Evolutionary conservation across 306 rosid species (phyloP).

Genomic region (Fagus sylvatica): DNA sequence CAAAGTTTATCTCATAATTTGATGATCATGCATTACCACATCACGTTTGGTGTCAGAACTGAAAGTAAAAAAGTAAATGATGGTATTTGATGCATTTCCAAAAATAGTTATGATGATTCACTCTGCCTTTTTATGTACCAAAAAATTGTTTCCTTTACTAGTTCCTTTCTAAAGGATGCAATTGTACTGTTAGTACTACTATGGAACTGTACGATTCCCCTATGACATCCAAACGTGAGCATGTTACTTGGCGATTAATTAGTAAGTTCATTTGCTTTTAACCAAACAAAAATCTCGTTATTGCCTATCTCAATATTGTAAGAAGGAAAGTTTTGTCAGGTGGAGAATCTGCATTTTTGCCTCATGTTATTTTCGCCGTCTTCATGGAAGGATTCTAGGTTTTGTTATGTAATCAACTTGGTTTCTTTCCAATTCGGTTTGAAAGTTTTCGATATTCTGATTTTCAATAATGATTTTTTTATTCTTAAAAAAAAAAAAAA

Average conservation of each 20-base stretch:
- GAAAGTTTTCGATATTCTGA: no score
- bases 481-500: no score
- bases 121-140: not conserved
- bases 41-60: no score
- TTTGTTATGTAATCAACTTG: no score
- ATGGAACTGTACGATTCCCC: not conserved
- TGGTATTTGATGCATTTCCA: not conserved
- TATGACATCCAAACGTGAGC: not conserved
- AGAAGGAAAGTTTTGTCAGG: conserved; percentile 6
- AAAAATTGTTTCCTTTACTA: not conserved
- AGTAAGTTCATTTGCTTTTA: not conserved
- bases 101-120: not conserved
- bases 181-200: not conserved
- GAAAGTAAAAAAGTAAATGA: not conserved
- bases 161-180: not conserved
- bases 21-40: no score
- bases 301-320: not conserved
- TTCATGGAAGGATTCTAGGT: no score
- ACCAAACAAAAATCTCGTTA: not conserved
- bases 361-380: no score
- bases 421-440: no score
- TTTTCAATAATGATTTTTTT: no score
- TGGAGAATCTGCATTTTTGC: conserved; percentile 3
- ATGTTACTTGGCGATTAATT: not conserved
- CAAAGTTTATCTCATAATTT: no score